A percentile compares a stretch with the other conserved stretches of the same genome.
phyloP scores from a whole-genome alignment of 2,329 filamentous ascomycete species.

The Alternaria atra region DNA sequence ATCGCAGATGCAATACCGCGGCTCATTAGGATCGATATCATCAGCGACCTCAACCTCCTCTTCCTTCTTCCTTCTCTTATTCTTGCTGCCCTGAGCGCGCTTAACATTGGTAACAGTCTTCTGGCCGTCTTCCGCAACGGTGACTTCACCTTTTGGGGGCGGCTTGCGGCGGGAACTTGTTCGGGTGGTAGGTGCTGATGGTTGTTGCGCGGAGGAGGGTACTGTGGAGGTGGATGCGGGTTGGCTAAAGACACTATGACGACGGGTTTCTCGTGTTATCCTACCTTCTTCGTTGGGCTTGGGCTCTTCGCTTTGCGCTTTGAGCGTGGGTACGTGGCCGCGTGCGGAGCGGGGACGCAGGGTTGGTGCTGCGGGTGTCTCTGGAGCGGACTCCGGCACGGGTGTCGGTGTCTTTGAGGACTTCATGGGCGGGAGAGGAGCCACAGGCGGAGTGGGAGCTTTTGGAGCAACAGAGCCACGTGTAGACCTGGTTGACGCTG shows the following conservation, averaged over 20 bases:
- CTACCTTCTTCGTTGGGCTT: conserved; percentile 50
- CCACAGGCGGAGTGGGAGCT: conserved; percentile 32
- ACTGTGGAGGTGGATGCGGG: conserved; percentile 31
- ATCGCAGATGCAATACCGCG: conserved; percentile 80
- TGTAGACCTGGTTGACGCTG: conserved; percentile 46
- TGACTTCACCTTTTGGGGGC: conserved; percentile 77
- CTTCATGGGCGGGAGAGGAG: conserved; percentile 25
- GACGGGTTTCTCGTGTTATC: conserved; percentile 51
- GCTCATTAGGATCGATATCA: conserved; percentile 76
- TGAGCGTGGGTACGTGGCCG: conserved; percentile 48
- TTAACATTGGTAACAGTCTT: conserved; percentile 75
- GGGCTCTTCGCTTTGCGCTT: conserved; percentile 61
- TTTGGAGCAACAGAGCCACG: conserved; percentile 45
- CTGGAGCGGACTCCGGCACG: conserved; percentile 22
- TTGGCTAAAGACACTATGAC: conserved; percentile 57
- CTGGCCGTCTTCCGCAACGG: conserved; percentile 65
- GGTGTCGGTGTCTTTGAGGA: conserved; percentile 31
- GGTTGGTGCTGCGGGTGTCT: conserved; percentile 21
- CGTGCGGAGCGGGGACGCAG: conserved; percentile 52
- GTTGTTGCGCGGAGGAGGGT: neutral
- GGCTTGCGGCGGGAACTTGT: conserved; percentile 69
- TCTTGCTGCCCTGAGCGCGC: conserved; percentile 62
- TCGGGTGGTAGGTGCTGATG: conserved; percentile 51
- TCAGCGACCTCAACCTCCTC: conserved; percentile 39
- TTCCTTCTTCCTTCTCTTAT: conserved; percentile 60